A percentile compares a stretch with the other conserved stretches of the same genome.
Conservation (phyloP, 768 basidiomycete species). For the Infundibulicybe gibba region DNA sequence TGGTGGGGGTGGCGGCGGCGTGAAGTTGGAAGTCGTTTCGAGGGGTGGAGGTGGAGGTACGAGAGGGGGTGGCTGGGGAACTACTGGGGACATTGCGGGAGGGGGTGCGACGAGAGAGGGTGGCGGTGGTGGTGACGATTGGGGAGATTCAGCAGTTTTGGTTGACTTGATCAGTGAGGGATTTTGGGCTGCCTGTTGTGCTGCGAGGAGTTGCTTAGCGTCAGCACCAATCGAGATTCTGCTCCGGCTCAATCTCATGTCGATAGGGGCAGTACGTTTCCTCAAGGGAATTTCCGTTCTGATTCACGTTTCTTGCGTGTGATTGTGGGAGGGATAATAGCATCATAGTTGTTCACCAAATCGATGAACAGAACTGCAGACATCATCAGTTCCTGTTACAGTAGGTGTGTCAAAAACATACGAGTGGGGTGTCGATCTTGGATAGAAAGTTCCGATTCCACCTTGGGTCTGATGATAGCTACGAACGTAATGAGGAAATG, state of each 20-base stretch:
- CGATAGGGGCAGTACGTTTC: slow-evolving; percentile 84
- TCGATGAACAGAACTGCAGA: slow-evolving; percentile 77
- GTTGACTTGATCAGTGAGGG: slow-evolving; percentile 33
- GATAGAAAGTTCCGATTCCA: slow-evolving; percentile 81
- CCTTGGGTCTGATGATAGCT: slow-evolving; percentile 82
- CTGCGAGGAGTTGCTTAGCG: slow-evolving; percentile 64
- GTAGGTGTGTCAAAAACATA: slow-evolving; percentile 26
- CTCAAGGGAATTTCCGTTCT: slow-evolving; percentile 78
- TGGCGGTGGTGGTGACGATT: slow-evolving; percentile 23
- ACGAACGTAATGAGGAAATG: slow-evolving; percentile 5
- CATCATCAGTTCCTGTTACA: slow-evolving; percentile 1
- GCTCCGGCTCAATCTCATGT: slow-evolving; percentile 83
- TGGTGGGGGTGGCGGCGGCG: slow-evolving; percentile 25
- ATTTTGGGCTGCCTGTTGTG: slow-evolving; percentile 62
- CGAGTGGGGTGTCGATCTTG: slow-evolving; percentile 87
- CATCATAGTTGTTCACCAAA: slow-evolving; percentile 70
- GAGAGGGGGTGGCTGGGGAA: slow-evolving; percentile 17
- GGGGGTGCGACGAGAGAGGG: slow-evolving; percentile 17
- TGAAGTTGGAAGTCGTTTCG: not conserved
- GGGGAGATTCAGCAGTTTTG: slow-evolving; percentile 23
- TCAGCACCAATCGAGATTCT: slow-evolving; percentile 72
- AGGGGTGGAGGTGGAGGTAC: slow-evolving; percentile 11
- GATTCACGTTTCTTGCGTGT: slow-evolving; percentile 84
- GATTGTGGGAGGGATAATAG: slow-evolving; percentile 77
- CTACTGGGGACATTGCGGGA: slow-evolving; percentile 11